phyloP scores from a whole-genome alignment of 2,329 filamentous ascomycete genomes.

The Verticillium tricorpus region DNA sequence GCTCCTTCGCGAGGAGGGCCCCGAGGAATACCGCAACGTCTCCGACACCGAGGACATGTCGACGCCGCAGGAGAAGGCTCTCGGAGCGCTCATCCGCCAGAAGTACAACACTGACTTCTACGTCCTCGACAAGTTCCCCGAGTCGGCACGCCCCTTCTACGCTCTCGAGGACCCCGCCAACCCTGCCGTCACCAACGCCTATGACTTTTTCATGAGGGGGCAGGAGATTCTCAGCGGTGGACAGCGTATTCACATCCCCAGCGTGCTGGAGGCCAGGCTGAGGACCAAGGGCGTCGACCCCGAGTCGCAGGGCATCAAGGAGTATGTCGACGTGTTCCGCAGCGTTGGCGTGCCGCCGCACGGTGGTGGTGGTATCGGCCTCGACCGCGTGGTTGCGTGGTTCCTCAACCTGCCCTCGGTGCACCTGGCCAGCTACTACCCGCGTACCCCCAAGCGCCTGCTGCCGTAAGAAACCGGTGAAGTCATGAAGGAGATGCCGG shows the following conservation, averaged over 20 bases:
- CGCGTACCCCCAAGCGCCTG: conserved; percentile 56
- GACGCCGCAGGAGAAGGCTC: conserved; percentile 81
- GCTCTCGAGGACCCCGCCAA: conserved; percentile 73
- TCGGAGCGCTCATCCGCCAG: conserved; percentile 77
- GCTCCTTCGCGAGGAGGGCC: conserved; percentile 71
- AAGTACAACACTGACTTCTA: conserved; percentile 97
- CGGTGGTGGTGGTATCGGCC: conserved; percentile 82
- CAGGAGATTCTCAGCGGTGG: conserved; percentile 77
- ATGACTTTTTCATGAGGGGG: conserved; percentile 85
- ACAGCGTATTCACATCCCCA: conserved; percentile 82
- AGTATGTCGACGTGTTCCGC: conserved; percentile 79
- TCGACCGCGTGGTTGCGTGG: conserved; percentile 78
- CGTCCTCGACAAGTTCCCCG: conserved; percentile 93
- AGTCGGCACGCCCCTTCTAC: conserved; percentile 85
- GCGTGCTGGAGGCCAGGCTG: conserved; percentile 73
- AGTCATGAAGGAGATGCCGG: too few species aligned
- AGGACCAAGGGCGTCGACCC: conserved; percentile 78
- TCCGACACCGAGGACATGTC: conserved; percentile 73
- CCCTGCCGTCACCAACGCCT: conserved; percentile 61
- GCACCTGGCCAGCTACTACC: conserved; percentile 54
- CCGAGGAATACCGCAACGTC: conserved; percentile 61
- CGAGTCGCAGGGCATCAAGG: conserved; percentile 68
- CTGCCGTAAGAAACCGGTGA: conserved; percentile 33
- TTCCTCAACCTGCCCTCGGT: conserved; percentile 56
- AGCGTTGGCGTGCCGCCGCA: conserved; percentile 85